Evolutionary conservation across 169 alveolate genomes (phyloP), one percentile per base, ranked within the genome.

Genomic region (Plasmodium ovale): DNA sequence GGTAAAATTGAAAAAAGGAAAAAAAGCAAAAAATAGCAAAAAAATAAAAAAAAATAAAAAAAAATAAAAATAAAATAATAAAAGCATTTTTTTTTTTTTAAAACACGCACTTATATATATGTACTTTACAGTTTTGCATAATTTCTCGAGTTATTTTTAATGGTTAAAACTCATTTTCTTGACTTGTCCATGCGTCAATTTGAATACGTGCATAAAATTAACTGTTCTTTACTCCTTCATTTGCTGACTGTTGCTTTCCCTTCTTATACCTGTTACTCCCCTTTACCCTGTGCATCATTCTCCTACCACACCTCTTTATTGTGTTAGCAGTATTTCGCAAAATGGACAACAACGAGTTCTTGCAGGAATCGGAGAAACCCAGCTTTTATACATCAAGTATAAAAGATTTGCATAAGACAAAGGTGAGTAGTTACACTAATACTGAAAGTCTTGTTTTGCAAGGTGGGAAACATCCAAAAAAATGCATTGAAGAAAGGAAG

Each of bases 281-380:
- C n/a, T n/a, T n/a, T n/a, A n/a, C n/a, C n/a, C n/a, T n/a, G n/a
- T n/a, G n/a, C n/a, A n/a, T n/a, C n/a, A n/a, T n/a, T n/a, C n/a
- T 59, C 9, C 16, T 59, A 5, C 9, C 42, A 19, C 19, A n/a
- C 35, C 35, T 64, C 35, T 64, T 35, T 64, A 33, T 33, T 64
- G 49, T 21, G 29, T 53, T 59, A 16, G 9, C 49, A 14, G 23
- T 64, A 14, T 37, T 21, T 21, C n/a, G 31, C 39, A 58, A 37
- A n/a, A 72, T 72, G 87, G 87, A 72, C 37, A 72, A 72, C n/a
- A 72, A 72, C 23, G 33, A 72, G 9, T 12, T 53, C 39, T 42
- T 72, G 58, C 59, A 49, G 31, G 70, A 39, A 23, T 47, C 71
- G 12, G 69, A 72, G 39, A 29, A 35, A 54, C 54, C 56, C n/a